Conservation (phyloP, 2,329 filamentous ascomycete genomes). For the Diaporthe sp. region DNA sequence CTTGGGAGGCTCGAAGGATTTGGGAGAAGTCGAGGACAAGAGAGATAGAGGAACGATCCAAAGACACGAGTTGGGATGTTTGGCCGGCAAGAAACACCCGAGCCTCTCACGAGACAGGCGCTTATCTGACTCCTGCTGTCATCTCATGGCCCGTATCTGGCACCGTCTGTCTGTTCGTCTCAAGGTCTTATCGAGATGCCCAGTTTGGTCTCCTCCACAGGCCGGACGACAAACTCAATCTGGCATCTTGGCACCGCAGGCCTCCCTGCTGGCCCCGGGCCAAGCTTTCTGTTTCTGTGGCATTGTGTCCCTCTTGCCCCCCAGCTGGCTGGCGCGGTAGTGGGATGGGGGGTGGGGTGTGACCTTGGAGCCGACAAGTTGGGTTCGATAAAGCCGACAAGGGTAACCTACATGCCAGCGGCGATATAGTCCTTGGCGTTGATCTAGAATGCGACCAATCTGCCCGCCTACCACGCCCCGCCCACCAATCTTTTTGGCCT, state of each 20-base stretch:
- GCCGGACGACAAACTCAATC: slow-evolving; percentile 20
- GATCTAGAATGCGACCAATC: slow-evolving; percentile 20
- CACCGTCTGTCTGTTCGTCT: slow-evolving; percentile 1
- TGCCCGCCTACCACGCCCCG: background rate
- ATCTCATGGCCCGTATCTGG: slow-evolving; percentile 8
- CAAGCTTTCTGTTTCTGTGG: slow-evolving; percentile 30
- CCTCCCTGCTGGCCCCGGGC: slow-evolving; percentile 22
- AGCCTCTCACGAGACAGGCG: slow-evolving; percentile 6
- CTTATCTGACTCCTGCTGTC: slow-evolving; percentile 5
- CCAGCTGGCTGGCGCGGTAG: background rate
- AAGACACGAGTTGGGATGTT: background rate
- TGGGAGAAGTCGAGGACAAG: too few species aligned
- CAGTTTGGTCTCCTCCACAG: slow-evolving; percentile 16
- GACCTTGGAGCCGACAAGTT: slow-evolving; percentile 23
- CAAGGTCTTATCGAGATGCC: slow-evolving; percentile 17
- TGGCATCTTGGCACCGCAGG: slow-evolving; percentile 12
- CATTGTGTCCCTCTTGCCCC: background rate
- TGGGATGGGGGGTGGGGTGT: slow-evolving; percentile 1
- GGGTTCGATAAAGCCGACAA: slow-evolving; percentile 18
- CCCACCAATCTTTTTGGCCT: background rate
- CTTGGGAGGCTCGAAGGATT: background rate
- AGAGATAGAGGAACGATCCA: slow-evolving; percentile 6
- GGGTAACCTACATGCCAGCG: slow-evolving; percentile 18
- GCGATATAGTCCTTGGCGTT: slow-evolving; percentile 29
- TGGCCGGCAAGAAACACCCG: background rate